These are phyloP conservation scores for Phialophora verrucosa DNA, from an alignment of 2,329 filamentous ascomycete species.

Conservation along the genomic window DNA sequence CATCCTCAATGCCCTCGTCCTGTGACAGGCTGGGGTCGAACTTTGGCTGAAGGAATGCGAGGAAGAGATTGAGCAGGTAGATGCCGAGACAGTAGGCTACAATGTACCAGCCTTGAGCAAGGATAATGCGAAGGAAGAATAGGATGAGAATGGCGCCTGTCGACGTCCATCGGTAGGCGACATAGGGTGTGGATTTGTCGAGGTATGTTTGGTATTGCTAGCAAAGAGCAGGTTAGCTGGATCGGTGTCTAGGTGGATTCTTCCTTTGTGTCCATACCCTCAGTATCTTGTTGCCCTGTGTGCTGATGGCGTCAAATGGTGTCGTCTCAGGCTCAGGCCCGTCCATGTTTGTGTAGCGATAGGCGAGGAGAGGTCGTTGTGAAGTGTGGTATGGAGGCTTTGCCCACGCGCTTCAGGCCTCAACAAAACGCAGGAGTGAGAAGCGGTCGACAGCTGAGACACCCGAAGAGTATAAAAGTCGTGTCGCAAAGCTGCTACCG, in stretches of 20 bases:
- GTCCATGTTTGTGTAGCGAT: slow-evolving; percentile 67
- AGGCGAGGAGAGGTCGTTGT: slow-evolving; percentile 18
- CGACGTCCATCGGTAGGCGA: slow-evolving; percentile 86
- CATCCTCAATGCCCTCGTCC: slow-evolving; percentile 96
- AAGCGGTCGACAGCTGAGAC: not conserved
- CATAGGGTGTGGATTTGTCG: slow-evolving; percentile 89
- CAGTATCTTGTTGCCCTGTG: slow-evolving; percentile 68
- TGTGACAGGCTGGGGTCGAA: slow-evolving; percentile 96
- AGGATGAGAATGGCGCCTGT: slow-evolving; percentile 76
- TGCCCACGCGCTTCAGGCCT: slow-evolving; percentile 30
- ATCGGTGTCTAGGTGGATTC: not conserved
- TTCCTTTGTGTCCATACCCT: slow-evolving; percentile 45
- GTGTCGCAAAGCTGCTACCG: not conserved
- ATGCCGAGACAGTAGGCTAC: slow-evolving; percentile 98
- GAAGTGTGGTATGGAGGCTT: slow-evolving; percentile 23
- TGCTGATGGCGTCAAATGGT: slow-evolving; percentile 86
- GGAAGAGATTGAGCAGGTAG: slow-evolving; percentile 98
- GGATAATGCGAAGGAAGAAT: slow-evolving; percentile 87
- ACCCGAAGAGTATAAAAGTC: not conserved
- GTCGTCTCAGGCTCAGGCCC: slow-evolving; percentile 84
- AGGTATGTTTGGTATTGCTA: slow-evolving; percentile 94
- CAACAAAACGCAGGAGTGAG: not conserved
- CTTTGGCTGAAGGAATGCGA: slow-evolving; percentile 97
- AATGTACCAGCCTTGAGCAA: slow-evolving; percentile 98
- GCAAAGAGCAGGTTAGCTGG: slow-evolving; percentile 22